A percentile compares a stretch with the other conserved stretches of the same genome.
phyloP scores from a whole-genome alignment of 495 filamentous ascomycete genomes.

The Lophium mytilinum region DNA sequence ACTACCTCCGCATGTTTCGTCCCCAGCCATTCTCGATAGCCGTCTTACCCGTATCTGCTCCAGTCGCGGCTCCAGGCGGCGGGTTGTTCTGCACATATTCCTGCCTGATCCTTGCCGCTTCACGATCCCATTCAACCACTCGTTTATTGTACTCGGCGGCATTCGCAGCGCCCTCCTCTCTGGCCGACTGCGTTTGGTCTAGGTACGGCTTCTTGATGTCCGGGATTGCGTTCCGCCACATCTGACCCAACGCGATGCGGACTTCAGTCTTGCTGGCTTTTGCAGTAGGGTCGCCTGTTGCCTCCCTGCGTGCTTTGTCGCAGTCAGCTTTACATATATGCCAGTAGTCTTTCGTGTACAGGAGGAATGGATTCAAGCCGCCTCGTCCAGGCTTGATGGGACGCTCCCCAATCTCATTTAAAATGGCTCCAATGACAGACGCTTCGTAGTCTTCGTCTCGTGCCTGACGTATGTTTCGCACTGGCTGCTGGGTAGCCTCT shows the following conservation, averaged over 20 bases:
- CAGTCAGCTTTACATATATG: conserved; percentile 62
- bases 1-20: conserved; percentile 13
- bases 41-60: conserved; percentile 10
- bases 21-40: conserved; percentile 19
- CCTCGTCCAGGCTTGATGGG: conserved; percentile 61
- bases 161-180: conserved; percentile 50
- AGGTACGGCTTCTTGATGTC: conserved; percentile 68
- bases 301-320: conserved; percentile 55
- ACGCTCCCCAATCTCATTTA: conserved; percentile 60
- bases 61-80: conserved; percentile 12
- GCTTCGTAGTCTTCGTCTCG: conserved; percentile 57
- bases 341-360: conserved; percentile 77
- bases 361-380: conserved; percentile 53
- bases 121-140: conserved; percentile 61
- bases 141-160: conserved; percentile 49
- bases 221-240: conserved; percentile 72
- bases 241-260: conserved; percentile 68
- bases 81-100: conserved; percentile 58
- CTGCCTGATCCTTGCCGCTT: conserved; percentile 49
- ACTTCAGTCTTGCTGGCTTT: conserved; percentile 67
- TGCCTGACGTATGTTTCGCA: background rate
- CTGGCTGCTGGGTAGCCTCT: background rate
- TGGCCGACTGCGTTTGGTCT: conserved; percentile 60
- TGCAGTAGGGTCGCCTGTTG: conserved; percentile 57
- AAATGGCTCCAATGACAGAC: conserved; percentile 60